A percentile compares a stretch with the other conserved stretches of the same genome.
These are phyloP conservation scores for Nothophytophthora sp. DNA, from an alignment of 352 stramenopile species.

Conservation along the genomic window DNA sequence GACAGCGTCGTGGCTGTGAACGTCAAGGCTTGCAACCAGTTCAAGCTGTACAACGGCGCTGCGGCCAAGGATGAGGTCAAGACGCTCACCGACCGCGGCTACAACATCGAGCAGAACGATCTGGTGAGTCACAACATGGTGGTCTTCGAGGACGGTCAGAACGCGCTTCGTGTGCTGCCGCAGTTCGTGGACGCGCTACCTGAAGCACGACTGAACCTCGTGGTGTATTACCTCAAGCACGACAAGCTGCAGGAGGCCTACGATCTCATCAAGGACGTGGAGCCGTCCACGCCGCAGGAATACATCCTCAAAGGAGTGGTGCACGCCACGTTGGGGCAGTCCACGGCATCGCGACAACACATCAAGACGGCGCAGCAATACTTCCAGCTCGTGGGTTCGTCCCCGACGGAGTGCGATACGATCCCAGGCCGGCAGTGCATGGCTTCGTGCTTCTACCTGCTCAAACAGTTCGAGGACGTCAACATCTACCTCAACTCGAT, in stretches of 20 bases:
- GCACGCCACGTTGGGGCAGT: conserved; percentile 91
- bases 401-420: conserved; percentile 95
- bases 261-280: conserved; percentile 95
- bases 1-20: conserved; percentile 94
- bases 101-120: conserved; percentile 91
- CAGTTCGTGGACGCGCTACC: conserved; percentile 92
- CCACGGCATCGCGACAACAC: conserved; percentile 87
- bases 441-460: conserved; percentile 96
- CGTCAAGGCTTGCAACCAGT: conserved; percentile 97
- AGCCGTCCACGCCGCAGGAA: conserved; percentile 93
- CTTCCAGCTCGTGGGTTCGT: conserved; percentile 94
- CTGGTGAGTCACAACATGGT: conserved; percentile 97
- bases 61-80: conserved; percentile 95
- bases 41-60: conserved; percentile 97
- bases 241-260: conserved; percentile 94
- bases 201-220: conserved; percentile 96
- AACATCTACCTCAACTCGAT: conserved; percentile 98
- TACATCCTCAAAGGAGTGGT: conserved; percentile 93
- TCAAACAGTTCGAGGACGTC: conserved; percentile 97
- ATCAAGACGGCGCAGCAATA: conserved; percentile 94
- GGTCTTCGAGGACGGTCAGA: conserved; percentile 94
- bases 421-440: conserved; percentile 97
- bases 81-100: conserved; percentile 88
- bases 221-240: conserved; percentile 93
- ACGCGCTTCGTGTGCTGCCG: conserved; percentile 92